Percentiles rank a stretch among this genome's conserved stretches.
These are phyloP conservation scores for Neurospora terricola DNA, from an alignment of 495 filamentous ascomycete species.

Conservation along the genomic window DNA sequence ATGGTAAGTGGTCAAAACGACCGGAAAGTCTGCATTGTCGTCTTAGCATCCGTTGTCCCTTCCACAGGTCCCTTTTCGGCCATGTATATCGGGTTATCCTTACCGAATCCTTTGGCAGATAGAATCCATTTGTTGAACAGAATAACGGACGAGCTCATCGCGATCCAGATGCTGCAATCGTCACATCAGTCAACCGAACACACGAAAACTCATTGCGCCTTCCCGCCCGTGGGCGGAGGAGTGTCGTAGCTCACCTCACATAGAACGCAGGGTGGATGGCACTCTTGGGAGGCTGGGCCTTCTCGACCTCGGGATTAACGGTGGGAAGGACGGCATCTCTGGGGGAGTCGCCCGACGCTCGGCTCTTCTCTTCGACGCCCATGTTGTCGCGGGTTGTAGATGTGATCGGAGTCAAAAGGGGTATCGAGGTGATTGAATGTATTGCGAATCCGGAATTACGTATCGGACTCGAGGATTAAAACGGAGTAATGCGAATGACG, in stretches of 20 bases:
- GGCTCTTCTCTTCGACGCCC: slow-evolving; percentile 63
- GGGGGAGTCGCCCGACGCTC: slow-evolving; percentile 63
- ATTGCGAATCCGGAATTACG: neutral
- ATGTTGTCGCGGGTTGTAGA: slow-evolving; percentile 10
- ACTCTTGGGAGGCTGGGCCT: slow-evolving; percentile 50
- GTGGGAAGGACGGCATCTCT: slow-evolving; percentile 63
- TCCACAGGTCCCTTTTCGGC: neutral
- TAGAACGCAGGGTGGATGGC: slow-evolving; percentile 76
- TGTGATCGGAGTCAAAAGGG: neutral
- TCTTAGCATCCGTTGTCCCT: slow-evolving; percentile 3
- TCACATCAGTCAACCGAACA: slow-evolving; percentile 7
- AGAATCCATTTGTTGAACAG: slow-evolving; percentile 99
- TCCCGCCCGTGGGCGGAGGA: neutral
- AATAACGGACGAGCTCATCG: slow-evolving; percentile 84
- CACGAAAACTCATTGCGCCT: neutral
- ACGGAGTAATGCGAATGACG: slow-evolving; percentile 1
- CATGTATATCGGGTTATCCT: slow-evolving; percentile 24
- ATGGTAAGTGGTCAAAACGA: slow-evolving; percentile 92
- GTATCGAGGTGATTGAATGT: neutral
- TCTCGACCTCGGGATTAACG: slow-evolving; percentile 62
- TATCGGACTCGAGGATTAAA: neutral
- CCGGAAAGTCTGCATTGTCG: slow-evolving; percentile 40
- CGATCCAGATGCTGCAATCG: slow-evolving; percentile 69
- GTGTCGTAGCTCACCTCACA: slow-evolving; percentile 57
- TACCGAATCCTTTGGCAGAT: slow-evolving; percentile 72